Evolutionary conservation across 306 rosid species (phyloP).

Genomic region (Cucurbita moschata): DNA sequence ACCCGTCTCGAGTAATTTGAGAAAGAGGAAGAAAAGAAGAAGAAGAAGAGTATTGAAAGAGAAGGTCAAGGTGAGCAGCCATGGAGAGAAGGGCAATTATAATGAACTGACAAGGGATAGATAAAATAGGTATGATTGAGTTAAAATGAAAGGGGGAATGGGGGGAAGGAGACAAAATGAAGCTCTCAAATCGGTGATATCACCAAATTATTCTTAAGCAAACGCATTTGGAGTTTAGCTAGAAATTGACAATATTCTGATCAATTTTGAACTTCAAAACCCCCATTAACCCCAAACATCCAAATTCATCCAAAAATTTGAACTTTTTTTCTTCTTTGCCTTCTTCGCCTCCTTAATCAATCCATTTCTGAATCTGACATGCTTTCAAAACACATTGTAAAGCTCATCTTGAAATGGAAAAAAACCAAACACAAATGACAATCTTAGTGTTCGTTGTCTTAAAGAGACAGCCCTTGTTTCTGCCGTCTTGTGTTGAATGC

Average conservation of each 20-base stretch:
- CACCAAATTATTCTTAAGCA: constrained; percentile 26
- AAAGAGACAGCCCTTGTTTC: not conserved
- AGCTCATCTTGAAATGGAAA: not conserved
- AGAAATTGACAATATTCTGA: not conserved
- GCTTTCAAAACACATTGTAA: not conserved
- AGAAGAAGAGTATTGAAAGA: constrained; percentile 19
- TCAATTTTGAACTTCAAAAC: not conserved
- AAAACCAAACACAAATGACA: not conserved
- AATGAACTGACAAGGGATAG: constrained; percentile 43
- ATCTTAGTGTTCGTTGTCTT: not conserved
- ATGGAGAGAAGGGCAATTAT: constrained; percentile 22
- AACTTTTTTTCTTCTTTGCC: not conserved
- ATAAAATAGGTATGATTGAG: constrained; percentile 9
- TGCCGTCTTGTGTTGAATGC: constrained; percentile 4
- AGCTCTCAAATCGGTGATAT: constrained; percentile 52
- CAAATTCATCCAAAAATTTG: not conserved
- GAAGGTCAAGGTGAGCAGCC: constrained; percentile 69
- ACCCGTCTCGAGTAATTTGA: not conserved
- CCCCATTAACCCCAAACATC: not conserved
- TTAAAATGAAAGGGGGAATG: constrained; percentile 3
- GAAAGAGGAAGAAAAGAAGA: not conserved
- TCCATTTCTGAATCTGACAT: not conserved
- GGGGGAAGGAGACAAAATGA: constrained; percentile 34
- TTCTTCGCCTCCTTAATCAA: not conserved
- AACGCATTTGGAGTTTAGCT: not conserved